Evolutionary conservation across 2,329 filamentous ascomycete species (phyloP).

Genomic region (Fusarium oxysporum): DNA sequence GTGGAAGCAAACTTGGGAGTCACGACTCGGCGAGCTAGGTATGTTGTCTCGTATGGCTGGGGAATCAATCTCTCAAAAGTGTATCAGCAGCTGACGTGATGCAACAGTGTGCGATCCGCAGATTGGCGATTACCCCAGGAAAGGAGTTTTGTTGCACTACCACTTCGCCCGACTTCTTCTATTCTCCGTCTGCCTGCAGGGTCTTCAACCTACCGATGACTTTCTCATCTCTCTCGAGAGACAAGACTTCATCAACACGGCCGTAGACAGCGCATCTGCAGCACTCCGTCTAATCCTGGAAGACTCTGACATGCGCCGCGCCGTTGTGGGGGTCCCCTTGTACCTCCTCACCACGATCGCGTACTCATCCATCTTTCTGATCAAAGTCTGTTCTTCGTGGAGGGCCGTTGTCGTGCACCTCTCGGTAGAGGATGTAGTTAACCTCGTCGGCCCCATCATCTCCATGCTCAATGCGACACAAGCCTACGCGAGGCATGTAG

Average conservation of each 20-base stretch:
- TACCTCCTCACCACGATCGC: neutral
- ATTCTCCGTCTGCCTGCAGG: neutral
- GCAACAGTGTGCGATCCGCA: neutral
- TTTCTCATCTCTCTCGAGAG: neutral
- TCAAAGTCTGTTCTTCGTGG: neutral
- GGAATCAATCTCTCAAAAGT: too few relatives aligned
- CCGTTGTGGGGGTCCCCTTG: neutral
- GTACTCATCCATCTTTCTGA: neutral
- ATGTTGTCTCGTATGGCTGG: neutral
- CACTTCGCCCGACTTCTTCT: neutral
- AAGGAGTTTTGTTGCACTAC: neutral
- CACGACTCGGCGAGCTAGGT: neutral
- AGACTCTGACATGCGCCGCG: neutral
- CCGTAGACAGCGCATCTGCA: neutral
- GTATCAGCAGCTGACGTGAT: neutral
- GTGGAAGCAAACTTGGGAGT: neutral
- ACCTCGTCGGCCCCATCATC: neutral
- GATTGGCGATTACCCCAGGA: neutral
- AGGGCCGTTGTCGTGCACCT: neutral
- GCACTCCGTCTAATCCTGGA: neutral
- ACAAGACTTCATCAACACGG: neutral
- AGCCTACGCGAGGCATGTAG: neutral
- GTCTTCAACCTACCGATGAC: neutral
- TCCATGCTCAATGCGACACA: neutral
- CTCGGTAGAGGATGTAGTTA: neutral